These are phyloP conservation scores for Biancaea sappan DNA, from an alignment of 306 rosid species.

Conservation along the genomic window DNA sequence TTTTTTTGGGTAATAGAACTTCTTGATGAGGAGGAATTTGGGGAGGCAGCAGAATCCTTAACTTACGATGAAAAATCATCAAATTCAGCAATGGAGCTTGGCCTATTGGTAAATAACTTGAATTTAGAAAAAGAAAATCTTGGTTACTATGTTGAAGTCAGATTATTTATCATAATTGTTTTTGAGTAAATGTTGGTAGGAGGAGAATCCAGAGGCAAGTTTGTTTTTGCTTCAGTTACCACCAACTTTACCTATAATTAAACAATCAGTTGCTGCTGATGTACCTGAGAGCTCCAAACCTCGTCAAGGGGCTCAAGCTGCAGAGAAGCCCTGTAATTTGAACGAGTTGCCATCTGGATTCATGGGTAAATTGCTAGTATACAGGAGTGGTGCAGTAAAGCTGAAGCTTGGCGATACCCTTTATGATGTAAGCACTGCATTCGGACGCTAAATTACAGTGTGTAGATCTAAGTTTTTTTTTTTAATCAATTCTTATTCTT, in stretches of 20 bases:
- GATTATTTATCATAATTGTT: slow-evolving; percentile 18
- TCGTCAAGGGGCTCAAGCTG: slow-evolving; percentile 24
- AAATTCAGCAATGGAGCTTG: slow-evolving; percentile 63
- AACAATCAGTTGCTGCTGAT: slow-evolving; percentile 37
- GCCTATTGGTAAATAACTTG: slow-evolving; percentile 58
- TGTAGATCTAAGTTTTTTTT: slow-evolving; percentile 3
- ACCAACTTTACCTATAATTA: slow-evolving; percentile 48
- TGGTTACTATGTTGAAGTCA: slow-evolving; percentile 1
- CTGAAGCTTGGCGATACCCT: slow-evolving; percentile 76
- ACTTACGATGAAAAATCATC: slow-evolving; percentile 56
- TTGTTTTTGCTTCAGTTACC: slow-evolving; percentile 70
- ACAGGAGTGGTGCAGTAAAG: slow-evolving; percentile 79
- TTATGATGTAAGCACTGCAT: slow-evolving; percentile 67
- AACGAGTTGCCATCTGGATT: slow-evolving; percentile 65
- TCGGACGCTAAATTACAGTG: slow-evolving; percentile 14
- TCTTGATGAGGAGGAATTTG: slow-evolving; percentile 78
- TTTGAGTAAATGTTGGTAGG: slow-evolving; percentile 52
- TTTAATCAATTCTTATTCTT: not conserved
- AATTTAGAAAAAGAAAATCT: not conserved
- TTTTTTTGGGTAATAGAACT: slow-evolving; percentile 53
- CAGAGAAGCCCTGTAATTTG: slow-evolving; percentile 43
- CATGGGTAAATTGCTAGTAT: slow-evolving; percentile 85
- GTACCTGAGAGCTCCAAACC: slow-evolving; percentile 36
- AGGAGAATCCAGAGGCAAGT: slow-evolving; percentile 66
- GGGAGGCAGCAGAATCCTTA: slow-evolving; percentile 50